Base-by-base conservation (phyloP, 345 rosid genomes). In the Zanthoxylum bungeanum region DNA sequence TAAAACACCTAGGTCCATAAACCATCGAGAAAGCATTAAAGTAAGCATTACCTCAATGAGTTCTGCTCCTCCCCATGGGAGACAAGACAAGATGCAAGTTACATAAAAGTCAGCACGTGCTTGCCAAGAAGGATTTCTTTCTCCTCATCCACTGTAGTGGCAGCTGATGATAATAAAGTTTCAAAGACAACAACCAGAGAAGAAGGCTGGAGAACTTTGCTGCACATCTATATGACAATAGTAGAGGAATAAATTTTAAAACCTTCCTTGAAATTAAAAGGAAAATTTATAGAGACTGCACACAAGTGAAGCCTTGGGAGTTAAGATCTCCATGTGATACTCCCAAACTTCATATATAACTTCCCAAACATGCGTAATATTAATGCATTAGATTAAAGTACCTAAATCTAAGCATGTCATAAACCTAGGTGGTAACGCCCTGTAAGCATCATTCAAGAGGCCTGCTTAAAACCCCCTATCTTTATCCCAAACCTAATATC, bases 51-150 rank as follows among this genome's bases (percentile, higher is more conserved):
- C 98, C 97, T 95, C 99, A 58, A 77, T n/a, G 16, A 95, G 91
- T 78, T 95, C 99, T 40, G 94, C 90, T 47, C 96, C 99, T 70
- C 98, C 99, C 99, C 98, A 95, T 9, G 99, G 99, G 30, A 95
- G 96, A 69, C 93, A 92, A 21, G 97, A 89, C 79, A 92, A 89
- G 77, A 95, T 91, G 78, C 99, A 91, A 71, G 84, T 79, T 42
- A 92, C 94, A 62, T 92, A 92, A 67, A 91, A 95, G 86, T 95
- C 99, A 61, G 96, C 99, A 73, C 87, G 76, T 61, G 98, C 87
- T 84, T 95, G 98, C 96, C 99, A 95, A 21, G 93, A 88, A 47
- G 98, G 94, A 77, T 95, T 95, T 72, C 96, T 84, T 92, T 92
- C 81, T 95, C 99, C 81, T 95, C 99, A 73, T 95, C 99, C 69